Base-by-base conservation (phyloP, 306 rosid genomes). In the Mimosa bimucronata region DNA sequence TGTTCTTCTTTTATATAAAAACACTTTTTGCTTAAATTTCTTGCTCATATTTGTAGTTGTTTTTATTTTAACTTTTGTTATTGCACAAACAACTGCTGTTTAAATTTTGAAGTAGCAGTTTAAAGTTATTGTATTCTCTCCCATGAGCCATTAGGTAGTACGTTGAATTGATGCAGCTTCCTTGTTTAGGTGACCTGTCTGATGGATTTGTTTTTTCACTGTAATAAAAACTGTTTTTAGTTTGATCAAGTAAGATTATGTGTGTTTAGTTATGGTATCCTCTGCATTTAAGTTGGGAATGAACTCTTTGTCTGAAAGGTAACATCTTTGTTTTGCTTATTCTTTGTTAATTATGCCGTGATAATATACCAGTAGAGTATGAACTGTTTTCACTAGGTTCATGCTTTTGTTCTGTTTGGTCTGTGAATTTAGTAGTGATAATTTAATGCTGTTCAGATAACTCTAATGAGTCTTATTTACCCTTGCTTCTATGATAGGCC, bases 401-500 rank as follows among this genome's bases (percentile, higher is more conserved):
- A 37, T 66, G 46, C 46, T 2, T 66, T 37, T 66, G 48, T 66
- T 66, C 42, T 37, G 28, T 34, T 37, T 19, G 46, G 28, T 66
- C 16, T 66, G 21, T 66, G 23, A 9, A 28, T 62, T 72, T 18
- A 57, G 37, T 34, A 8, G 66, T 55, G 25, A 80, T 74, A 21
- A 12, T 21, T 10, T 23, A n/a, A 40, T 26, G 55, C 26, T 70
- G 44, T 46, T 74, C 37, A 44, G 65, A 25, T 60, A 60, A 11
- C 37, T 48, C 48, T 48, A 69, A 79, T 37, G 26, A 30, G 79
- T 79, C 53, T 45, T 38, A 77, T 82, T 38, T 45, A 66, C 38
- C 58, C 77, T 85, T 72, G 74, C 31, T 45, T 61, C 77, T 52
- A 66, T 75, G 44, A 83, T 83, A 94, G 97, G 86, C 73, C 74